Conservation (phyloP, 2,329 filamentous ascomycete species). For the Aspergillus transmontanensis region DNA sequence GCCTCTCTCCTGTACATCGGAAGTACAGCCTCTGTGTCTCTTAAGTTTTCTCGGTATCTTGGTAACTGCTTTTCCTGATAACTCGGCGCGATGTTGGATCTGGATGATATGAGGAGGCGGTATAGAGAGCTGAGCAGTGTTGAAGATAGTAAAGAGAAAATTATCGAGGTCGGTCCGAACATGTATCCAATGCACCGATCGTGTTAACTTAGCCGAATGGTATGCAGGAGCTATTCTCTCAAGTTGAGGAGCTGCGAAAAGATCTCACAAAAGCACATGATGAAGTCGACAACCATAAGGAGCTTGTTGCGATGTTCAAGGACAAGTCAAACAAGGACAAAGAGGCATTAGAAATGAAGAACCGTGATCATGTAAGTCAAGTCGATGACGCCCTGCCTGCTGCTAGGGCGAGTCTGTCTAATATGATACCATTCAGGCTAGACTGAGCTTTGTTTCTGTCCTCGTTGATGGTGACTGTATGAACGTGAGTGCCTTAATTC, state of each 20-base stretch:
- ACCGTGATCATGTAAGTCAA: constrained; percentile 13
- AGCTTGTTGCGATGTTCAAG: constrained; percentile 1
- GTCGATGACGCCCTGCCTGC: neutral
- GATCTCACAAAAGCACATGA: constrained; percentile 11
- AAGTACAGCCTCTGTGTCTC: neutral
- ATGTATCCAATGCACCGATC: neutral
- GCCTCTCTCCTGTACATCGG: neutral
- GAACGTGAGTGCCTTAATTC: constrained; percentile 28
- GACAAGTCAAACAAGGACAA: constrained; percentile 6
- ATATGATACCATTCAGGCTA: constrained; percentile 12
- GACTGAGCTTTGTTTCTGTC: constrained; percentile 34
- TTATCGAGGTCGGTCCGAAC: constrained; percentile 16
- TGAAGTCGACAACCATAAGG: constrained; percentile 10
- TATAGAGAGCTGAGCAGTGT: constrained; percentile 10
- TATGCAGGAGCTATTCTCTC: constrained; percentile 16
- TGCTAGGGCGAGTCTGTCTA: neutral
- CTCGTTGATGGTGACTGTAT: constrained; percentile 46
- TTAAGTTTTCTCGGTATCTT: neutral
- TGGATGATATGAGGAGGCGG: constrained; percentile 11
- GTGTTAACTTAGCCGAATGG: neutral
- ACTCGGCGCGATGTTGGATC: neutral
- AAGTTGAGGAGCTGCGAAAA: constrained; percentile 11
- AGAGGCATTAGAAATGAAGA: constrained; percentile 7
- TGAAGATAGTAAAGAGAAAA: constrained; percentile 22
- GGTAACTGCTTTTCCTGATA: neutral